phyloP scores from a whole-genome alignment of 2,329 filamentous ascomycete genomes.

The Fusarium coffeatum region DNA sequence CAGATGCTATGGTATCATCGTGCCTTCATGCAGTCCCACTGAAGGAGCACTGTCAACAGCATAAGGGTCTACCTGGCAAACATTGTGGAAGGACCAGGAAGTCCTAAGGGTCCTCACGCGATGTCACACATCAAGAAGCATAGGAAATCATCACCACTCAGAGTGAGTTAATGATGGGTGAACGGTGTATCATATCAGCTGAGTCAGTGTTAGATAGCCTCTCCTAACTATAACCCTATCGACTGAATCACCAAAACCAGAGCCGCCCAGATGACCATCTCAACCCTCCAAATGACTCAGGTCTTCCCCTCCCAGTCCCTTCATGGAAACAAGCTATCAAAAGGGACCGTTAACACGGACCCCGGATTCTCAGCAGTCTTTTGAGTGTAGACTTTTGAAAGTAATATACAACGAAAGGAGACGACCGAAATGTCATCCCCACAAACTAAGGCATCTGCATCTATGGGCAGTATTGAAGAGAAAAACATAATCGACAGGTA shows the following conservation, averaged over 20 bases:
- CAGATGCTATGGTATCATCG: conserved; percentile 28
- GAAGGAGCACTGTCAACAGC: neutral
- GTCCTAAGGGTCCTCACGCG: neutral
- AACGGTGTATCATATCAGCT: conserved; percentile 27
- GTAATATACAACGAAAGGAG: conserved; percentile 49
- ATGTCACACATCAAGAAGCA: conserved; percentile 10
- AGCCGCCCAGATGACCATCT: conserved; percentile 18
- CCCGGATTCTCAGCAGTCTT: conserved; percentile 40
- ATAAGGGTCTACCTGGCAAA: neutral
- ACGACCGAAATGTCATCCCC: conserved; percentile 20
- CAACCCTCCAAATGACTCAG: conserved; percentile 6
- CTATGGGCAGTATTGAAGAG: conserved; percentile 26
- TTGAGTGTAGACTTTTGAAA: conserved; percentile 46
- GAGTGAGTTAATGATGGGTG: conserved; percentile 37
- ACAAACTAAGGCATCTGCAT: conserved; percentile 33
- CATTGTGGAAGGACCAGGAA: conserved; percentile 5
- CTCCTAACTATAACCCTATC: conserved; percentile 12
- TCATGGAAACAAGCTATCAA: conserved; percentile 17
- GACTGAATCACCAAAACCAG: conserved; percentile 29
- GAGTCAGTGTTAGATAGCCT: conserved; percentile 27
- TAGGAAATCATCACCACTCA: conserved; percentile 38
- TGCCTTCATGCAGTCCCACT: neutral
- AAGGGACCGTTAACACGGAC: conserved; percentile 12
- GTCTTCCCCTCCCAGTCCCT: neutral
- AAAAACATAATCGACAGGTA: conserved; percentile 47